Percentiles rank a stretch among this genome's conserved stretches.
These are phyloP conservation scores for Microstegium vimineum DNA, from an alignment of 176 grass and related monocot species.

Conservation along the genomic window DNA sequence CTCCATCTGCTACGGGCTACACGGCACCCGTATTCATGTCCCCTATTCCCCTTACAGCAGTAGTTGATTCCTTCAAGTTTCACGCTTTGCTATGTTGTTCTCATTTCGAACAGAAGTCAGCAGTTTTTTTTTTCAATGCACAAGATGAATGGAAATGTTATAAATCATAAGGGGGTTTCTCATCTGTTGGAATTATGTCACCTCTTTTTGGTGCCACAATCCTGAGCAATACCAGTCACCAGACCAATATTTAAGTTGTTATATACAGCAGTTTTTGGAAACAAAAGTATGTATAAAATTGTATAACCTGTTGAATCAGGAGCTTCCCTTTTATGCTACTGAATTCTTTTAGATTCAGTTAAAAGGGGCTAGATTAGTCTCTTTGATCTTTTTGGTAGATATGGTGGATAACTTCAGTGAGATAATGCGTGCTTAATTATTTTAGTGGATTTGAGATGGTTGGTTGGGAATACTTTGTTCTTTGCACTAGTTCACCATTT, in stretches of 20 bases:
- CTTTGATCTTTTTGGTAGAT: not conserved
- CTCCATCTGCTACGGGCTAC: constrained; percentile 89
- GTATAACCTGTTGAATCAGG: not conserved
- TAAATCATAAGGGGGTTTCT: not conserved
- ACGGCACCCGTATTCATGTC: constrained; percentile 59
- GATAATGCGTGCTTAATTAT: not conserved
- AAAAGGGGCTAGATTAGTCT: not conserved
- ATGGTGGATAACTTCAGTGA: too few species aligned
- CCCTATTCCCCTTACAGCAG: not conserved
- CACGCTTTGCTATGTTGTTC: not conserved
- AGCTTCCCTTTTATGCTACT: not conserved
- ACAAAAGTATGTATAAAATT: not conserved
- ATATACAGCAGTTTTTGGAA: not conserved
- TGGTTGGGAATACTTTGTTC: not conserved
- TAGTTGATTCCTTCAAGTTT: not conserved
- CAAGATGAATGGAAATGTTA: not conserved
- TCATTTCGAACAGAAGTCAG: not conserved
- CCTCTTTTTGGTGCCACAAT: not conserved
- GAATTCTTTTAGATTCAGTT: not conserved
- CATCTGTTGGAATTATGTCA: not conserved
- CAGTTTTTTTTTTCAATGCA: not conserved
- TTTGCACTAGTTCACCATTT: not conserved
- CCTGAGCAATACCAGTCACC: not conserved
- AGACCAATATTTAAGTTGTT: not conserved
- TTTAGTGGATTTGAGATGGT: not conserved